phyloP scores from a whole-genome alignment of 106 monocot species.

The Dactylorhiza incarnata region DNA sequence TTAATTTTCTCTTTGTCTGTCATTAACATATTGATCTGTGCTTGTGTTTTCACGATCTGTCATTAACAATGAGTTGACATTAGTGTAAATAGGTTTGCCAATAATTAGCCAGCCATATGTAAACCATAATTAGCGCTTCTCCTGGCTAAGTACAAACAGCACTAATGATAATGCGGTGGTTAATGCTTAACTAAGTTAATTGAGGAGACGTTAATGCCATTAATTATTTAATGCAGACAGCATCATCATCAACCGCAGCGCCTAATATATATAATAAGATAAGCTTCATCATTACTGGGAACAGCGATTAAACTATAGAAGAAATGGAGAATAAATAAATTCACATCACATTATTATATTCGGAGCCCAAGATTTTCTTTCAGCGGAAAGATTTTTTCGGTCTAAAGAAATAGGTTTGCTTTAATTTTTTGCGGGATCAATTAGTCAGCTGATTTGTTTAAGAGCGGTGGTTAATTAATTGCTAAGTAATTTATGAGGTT shows the following conservation, averaged over 20 bases:
- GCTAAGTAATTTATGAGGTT: no score
- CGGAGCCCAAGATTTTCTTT: neutral
- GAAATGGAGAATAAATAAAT: neutral
- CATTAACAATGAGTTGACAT: no score
- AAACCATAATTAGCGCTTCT: neutral
- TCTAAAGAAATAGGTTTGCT: neutral
- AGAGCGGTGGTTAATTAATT: no score
- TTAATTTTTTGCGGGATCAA: neutral
- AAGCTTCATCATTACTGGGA: neutral
- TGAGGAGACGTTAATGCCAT: neutral
- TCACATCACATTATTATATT: neutral
- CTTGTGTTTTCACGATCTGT: no score
- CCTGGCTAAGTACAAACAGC: neutral
- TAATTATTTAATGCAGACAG: neutral
- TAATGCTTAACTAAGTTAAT: neutral
- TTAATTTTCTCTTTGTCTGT: no score
- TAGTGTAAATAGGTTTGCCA: no score
- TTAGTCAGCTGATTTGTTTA: no score
- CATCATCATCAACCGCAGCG: neutral
- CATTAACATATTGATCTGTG: no score
- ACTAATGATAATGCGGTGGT: constrained; percentile 1
- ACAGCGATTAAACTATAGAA: neutral
- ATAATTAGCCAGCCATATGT: no score
- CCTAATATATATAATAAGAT: no score
- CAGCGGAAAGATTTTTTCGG: neutral